phyloP scores from a whole-genome alignment of 208 protist species.

The Entamoeba invadens region DNA sequence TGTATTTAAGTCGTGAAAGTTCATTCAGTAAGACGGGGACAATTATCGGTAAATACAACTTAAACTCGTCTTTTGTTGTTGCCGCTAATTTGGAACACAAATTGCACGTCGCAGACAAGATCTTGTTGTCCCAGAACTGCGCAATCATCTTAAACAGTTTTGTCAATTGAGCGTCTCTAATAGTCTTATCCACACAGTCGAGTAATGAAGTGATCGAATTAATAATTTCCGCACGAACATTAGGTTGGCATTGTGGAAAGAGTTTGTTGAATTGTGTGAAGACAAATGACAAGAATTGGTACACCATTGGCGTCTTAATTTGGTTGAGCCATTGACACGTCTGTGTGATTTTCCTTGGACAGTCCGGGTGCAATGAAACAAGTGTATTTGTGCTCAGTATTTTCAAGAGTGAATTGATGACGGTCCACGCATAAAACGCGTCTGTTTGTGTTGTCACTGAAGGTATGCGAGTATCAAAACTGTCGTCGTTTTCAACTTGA shows the following conservation, averaged over 20 bases:
- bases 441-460: background rate
- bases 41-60: background rate
- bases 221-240: background rate
- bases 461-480: background rate
- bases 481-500: background rate
- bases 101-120: background rate
- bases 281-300: background rate
- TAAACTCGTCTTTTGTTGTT: background rate
- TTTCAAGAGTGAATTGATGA: background rate
- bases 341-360: background rate
- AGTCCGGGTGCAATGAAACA: background rate
- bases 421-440: background rate
- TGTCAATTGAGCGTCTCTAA: background rate
- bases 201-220: background rate
- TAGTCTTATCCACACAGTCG: background rate
- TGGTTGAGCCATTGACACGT: background rate
- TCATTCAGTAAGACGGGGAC: background rate
- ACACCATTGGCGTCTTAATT: no score
- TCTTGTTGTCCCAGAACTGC: background rate
- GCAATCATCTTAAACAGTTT: background rate
- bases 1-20: background rate
- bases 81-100: background rate
- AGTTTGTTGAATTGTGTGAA: background rate
- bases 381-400: background rate
- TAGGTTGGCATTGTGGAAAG: background rate